Base-by-base conservation (phyloP, 164 flowering plant species). In the Akebia trifoliata region DNA sequence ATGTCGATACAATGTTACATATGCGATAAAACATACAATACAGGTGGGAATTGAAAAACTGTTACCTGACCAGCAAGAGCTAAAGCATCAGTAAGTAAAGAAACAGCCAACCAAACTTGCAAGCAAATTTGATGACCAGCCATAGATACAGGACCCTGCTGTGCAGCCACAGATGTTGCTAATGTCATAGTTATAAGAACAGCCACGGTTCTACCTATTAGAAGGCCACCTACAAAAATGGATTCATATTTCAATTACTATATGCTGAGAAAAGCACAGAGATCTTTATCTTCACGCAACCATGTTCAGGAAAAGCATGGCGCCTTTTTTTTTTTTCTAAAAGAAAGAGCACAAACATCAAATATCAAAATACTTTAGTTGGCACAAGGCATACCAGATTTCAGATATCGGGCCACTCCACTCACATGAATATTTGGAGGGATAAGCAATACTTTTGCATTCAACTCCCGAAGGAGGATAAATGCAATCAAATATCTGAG, bases 11-110 rank as follows among this genome's bases (percentile, higher is more conserved):
- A n/a, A n/a, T n/a, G n/a, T n/a, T n/a, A n/a, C n/a, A n/a, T n/a
- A n/a, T n/a, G n/a, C n/a, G n/a, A n/a, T n/a, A n/a, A n/a, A n/a
- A n/a, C n/a, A n/a, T n/a, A n/a, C n/a, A n/a, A n/a, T n/a, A n/a
- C n/a, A n/a, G n/a, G n/a, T n/a, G n/a, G n/a, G 28, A 53, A 46
- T 4, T 0, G n/a, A 31, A 46, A 36, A 38, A 15, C 6, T 7
- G 18, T 31, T 71, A 86, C 99, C 94, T 93, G 99, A 34, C 94
- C 99, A 69, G 97, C 80, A 74, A 90, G 76, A 50, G 97, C 99
- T 64, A 93, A 70, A 61, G 99, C 97, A 78, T 90, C 99, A 67
- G 77, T 93, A 28, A 93, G 87, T 73, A 93, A 66, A 37, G 99
- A 93, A 36, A 90, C 53, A 17, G 97, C 82, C 79, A 93, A 59